Base-by-base conservation (phyloP, 1,139 yeast species). In the Blastobotrys illinoisensis region DNA sequence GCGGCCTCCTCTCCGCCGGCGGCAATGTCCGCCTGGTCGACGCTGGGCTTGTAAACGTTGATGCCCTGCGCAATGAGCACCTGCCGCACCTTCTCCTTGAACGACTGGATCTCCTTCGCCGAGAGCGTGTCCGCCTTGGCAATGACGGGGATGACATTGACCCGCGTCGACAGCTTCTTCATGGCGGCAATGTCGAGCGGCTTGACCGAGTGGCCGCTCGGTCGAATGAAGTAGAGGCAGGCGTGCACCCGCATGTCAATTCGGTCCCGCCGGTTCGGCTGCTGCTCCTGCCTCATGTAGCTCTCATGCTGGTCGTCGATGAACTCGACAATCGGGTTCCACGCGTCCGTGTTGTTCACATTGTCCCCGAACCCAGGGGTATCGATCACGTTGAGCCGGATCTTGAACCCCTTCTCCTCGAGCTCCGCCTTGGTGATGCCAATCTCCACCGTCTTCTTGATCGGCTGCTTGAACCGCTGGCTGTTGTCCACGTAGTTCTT, bases 351-450 rank as follows among this genome's bases (percentile, higher is more conserved):
- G 74, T 93, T 93, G 77, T 93, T 87, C 65, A 93, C 95, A 70
- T 90, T 89, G 73, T 91, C 97, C 60, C 99, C 99, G 69, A 93
- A 90, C 1, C 99, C 99, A 16, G 99, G 99, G 7, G 99, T 93
- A 72, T 93, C 99, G 64, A 95, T 83, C 58, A 93, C 80, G 67
- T 93, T 93, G 62, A 95, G 80, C 59, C 95, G 82, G 64, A 93
- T 79, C 65, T 80, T 82, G 75, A 93, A 93, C 68, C 86, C 88
- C 74, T 89, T 88, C 70, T 95, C 99, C 71, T 91, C 97, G 63
- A 95, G 79, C 64, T 88, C 84, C 20, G 98, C 97, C 67, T 96
- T 83, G 52, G 88, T 83, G 60, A 93, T 83, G 61, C 88, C 95
- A 65, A 93, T 89, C 67, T 89, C 97, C 44, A 89, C 96, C 2